These are phyloP conservation scores for Xylariaceae sp. DNA, from an alignment of 2,329 filamentous ascomycete genomes.

Conservation along the genomic window DNA sequence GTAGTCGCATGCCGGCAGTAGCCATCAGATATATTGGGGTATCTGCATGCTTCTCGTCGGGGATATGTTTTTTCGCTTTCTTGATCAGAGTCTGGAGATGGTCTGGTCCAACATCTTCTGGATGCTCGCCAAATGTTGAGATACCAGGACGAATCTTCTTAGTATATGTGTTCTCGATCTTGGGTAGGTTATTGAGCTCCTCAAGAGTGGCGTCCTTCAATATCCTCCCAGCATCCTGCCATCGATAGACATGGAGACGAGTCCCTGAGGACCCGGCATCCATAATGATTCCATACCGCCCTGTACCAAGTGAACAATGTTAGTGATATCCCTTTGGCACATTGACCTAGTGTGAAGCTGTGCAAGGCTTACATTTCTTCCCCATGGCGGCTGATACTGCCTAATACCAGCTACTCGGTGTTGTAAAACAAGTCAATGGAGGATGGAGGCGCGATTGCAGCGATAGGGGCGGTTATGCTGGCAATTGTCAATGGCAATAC, in stretches of 20 bases:
- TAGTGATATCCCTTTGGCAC: constrained; percentile 6
- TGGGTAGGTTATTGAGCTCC: constrained; percentile 67
- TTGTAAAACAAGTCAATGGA: neutral
- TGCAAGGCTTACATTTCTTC: constrained; percentile 24
- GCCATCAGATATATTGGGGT: constrained; percentile 95
- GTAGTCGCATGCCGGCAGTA: constrained; percentile 88
- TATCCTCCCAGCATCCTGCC: constrained; percentile 73
- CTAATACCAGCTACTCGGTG: neutral
- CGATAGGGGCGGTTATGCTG: neutral
- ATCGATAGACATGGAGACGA: constrained; percentile 89
- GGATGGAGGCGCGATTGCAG: neutral
- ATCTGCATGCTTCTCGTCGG: constrained; percentile 67
- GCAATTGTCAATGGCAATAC: neutral
- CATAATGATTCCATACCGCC: constrained; percentile 86
- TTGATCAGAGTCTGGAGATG: constrained; percentile 77
- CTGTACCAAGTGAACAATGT: constrained; percentile 28
- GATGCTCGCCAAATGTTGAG: constrained; percentile 79
- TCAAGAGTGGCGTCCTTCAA: constrained; percentile 54
- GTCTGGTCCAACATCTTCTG: constrained; percentile 71
- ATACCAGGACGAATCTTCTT: constrained; percentile 94
- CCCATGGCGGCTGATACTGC: constrained; percentile 18
- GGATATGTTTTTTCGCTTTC: constrained; percentile 76
- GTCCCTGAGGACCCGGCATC: constrained; percentile 98
- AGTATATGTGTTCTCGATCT: constrained; percentile 79
- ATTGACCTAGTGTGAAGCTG: neutral